A percentile compares a stretch with the other conserved stretches of the same genome.
Conservation (phyloP, 1,139 yeast genomes). For the Saccharomyces hybrid region DNA sequence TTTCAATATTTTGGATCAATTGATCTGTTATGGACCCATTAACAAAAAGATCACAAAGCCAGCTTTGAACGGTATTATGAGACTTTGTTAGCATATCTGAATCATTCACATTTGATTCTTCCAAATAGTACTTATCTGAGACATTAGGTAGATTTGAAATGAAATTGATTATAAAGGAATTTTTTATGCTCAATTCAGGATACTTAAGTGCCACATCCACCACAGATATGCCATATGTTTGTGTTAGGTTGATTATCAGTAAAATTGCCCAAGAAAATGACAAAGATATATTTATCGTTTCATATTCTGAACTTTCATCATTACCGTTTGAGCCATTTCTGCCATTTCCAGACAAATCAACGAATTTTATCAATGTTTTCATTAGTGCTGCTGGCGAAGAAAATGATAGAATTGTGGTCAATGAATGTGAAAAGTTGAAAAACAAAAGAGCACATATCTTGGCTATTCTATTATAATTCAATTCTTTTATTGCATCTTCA, state of each 20-base stretch:
- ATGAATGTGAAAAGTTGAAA: constrained; percentile 26
- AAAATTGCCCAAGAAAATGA: constrained; percentile 25
- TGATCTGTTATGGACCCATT: constrained; percentile 86
- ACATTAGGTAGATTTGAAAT: constrained; percentile 22
- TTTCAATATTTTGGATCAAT: constrained; percentile 56
- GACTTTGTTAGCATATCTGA: constrained; percentile 16
- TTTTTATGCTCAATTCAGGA: constrained; percentile 8
- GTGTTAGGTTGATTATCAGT: constrained; percentile 18
- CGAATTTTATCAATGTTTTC: constrained; percentile 18
- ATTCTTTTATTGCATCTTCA: constrained; percentile 36
- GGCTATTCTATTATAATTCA: constrained; percentile 20
- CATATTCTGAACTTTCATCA: constrained; percentile 22
- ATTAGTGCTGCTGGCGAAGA: constrained; percentile 17
- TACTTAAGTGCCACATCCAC: constrained; percentile 15
- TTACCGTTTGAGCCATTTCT: constrained; percentile 11
- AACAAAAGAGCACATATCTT: constrained; percentile 24
- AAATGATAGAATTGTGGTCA: constrained; percentile 24
- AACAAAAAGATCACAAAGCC: constrained; percentile 79
- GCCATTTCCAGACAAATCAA: constrained; percentile 23
- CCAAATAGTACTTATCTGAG: constrained; percentile 18
- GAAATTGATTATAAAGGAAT: constrained; percentile 23
- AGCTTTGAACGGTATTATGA: constrained; percentile 50
- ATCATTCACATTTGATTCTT: constrained; percentile 11
- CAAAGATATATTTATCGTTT: constrained; percentile 19
- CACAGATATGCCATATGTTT: constrained; percentile 21